phyloP scores from a whole-genome alignment of 2,329 filamentous ascomycete genomes.

The Aureobasidium namibiae region DNA sequence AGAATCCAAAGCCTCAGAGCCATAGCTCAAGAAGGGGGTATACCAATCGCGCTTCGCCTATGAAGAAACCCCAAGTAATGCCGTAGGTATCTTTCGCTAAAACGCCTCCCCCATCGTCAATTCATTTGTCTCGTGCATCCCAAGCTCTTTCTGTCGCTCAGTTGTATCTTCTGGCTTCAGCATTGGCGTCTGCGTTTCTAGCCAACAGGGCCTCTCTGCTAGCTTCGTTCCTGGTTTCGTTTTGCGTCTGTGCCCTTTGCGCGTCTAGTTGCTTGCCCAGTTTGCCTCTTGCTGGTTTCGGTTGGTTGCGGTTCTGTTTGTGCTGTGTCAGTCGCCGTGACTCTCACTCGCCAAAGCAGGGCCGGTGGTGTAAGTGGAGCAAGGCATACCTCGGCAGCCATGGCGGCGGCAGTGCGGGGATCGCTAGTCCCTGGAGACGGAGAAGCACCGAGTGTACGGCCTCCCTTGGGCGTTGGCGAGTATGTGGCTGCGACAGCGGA shows the following conservation, averaged over 20 bases:
- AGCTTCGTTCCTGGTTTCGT: conserved; percentile 57
- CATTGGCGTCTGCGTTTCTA: conserved; percentile 59
- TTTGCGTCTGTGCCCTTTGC: conserved; percentile 65
- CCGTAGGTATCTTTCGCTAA: not conserved
- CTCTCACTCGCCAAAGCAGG: not conserved
- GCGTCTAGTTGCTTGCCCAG: conserved; percentile 61
- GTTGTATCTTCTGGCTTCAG: conserved; percentile 43
- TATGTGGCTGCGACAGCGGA: not conserved
- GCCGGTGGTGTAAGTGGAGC: too few species aligned
- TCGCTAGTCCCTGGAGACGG: conserved; percentile 36
- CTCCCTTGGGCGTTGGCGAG: conserved; percentile 23
- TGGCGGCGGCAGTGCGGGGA: conserved; percentile 64
- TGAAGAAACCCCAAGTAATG: not conserved
- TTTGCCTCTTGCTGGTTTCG: conserved; percentile 54
- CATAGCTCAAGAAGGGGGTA: not conserved
- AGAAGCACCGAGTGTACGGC: conserved; percentile 40
- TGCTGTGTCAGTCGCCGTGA: conserved; percentile 17
- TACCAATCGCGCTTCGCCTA: not conserved
- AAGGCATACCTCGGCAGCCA: conserved; percentile 69
- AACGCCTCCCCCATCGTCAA: not conserved
- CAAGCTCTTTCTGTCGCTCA: not conserved
- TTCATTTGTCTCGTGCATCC: not conserved
- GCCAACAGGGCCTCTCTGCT: conserved; percentile 58
- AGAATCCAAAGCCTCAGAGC: not conserved
- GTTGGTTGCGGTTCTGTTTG: conserved; percentile 58